Base-by-base conservation (phyloP, 805 yeast species). In the Cyberlindnera nakhonratchasimensis region DNA sequence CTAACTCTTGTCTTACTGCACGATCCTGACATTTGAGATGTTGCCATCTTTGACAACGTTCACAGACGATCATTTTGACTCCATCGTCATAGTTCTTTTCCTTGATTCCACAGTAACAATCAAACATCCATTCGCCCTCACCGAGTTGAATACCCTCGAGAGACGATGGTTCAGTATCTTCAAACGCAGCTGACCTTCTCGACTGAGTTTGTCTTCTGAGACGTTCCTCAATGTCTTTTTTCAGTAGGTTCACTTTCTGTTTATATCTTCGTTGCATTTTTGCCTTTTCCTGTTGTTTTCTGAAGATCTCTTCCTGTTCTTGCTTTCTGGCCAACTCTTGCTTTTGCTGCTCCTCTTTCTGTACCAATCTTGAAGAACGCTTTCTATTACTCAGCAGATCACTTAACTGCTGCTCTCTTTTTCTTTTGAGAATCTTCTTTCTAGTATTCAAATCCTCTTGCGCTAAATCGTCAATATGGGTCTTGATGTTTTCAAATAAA, bases 301-400 rank as follows among this genome's bases (percentile, higher is more conserved):
- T 54, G 13, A 34, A 37, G 28, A 45, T 45, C n/a, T 52, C 54
- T 22, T 47, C 55, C 29, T 72, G 72, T 36, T 70, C 76, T 43
- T 74, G 68, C 35, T 69, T 69, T 32, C 34, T 44, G n/a, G 13
- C 32, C 24, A 18, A 13, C 43, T 68, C 70, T 23, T 65, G 58
- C 37, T 65, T 65, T 39, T 69, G 69, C 17, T 74, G 77, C 48
- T 83, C 87, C 47, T 79, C 84, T 54, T 77, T 79, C 16, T 83
- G 84, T 51, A 82, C 86, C 33, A 86, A 61, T 61, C 93, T 72
- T 2, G 88, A 77, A 0, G 91, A 84, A 50, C 87, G 71, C 54
- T 86, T 85, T 54, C 93, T 71, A 43, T 84, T 76, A 4, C 80
- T 80, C 55, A 86, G 62, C 41, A 86, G 59, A 18, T 73, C 74